phyloP scores from a whole-genome alignment of 148 eudicot species.

The Vaccinium macrocarpon region DNA sequence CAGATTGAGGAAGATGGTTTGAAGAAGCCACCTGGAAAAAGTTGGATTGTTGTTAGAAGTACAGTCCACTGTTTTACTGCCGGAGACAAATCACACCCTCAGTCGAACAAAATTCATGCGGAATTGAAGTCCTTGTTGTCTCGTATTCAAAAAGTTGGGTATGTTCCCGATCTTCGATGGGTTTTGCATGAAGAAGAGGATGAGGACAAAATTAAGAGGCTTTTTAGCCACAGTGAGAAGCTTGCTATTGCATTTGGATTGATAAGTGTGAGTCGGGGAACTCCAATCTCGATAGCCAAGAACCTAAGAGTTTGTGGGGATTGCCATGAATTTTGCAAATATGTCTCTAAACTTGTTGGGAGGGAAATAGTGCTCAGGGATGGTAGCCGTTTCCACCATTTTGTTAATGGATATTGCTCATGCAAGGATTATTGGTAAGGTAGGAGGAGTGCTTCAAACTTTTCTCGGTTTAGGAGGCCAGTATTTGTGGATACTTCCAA shows the following conservation, averaged over 20 bases:
- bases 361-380: slow-evolving; percentile 30
- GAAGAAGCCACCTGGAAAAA: slow-evolving; percentile 41
- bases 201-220: slow-evolving; percentile 23
- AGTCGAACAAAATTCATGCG: slow-evolving; percentile 29
- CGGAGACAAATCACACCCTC: slow-evolving; percentile 38
- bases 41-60: slow-evolving; percentile 44
- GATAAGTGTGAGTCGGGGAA: slow-evolving; percentile 16
- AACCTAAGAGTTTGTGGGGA: slow-evolving; percentile 30
- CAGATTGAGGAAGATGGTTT: slow-evolving; percentile 34
- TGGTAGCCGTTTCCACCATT: slow-evolving; percentile 28
- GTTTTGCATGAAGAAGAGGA: slow-evolving; percentile 34
- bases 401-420: slow-evolving; percentile 25
- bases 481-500: slow-evolving; percentile 12
- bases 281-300: slow-evolving; percentile 24
- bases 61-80: slow-evolving; percentile 36
- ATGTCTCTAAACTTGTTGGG: slow-evolving; percentile 23
- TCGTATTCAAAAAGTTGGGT: slow-evolving; percentile 24
- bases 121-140: slow-evolving; percentile 28
- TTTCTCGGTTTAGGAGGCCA: neutral
- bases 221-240: slow-evolving; percentile 30
- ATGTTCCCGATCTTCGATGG: slow-evolving; percentile 31
- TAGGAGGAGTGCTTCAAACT: neutral
- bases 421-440: slow-evolving; percentile 31
- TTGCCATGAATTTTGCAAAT: slow-evolving; percentile 30
- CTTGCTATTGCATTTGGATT: slow-evolving; percentile 28